These are phyloP conservation scores for Gnomoniopsis sp. DNA, from an alignment of 2,329 filamentous ascomycete species.

Conservation along the genomic window DNA sequence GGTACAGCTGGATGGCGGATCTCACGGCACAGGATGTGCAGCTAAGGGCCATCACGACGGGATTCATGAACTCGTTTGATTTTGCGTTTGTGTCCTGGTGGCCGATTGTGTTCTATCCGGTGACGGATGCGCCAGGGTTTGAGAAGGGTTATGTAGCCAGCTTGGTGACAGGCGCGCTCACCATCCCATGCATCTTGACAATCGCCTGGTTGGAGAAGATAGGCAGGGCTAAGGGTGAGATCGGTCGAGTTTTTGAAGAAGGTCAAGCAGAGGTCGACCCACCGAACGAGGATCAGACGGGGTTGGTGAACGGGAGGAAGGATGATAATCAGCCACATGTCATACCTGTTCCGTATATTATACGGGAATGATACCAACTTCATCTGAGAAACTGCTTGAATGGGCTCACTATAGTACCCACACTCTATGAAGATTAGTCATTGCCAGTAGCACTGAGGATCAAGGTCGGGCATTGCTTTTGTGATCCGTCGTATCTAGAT, in stretches of 20 bases:
- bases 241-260: constrained; percentile 23
- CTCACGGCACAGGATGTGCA: constrained; percentile 36
- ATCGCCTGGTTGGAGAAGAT: constrained; percentile 35
- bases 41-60: constrained; percentile 40
- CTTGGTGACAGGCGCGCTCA: constrained; percentile 33
- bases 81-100: constrained; percentile 40
- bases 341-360: neutral
- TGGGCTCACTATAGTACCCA: too few species aligned
- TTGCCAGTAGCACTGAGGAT: too few species aligned
- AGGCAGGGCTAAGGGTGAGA: constrained; percentile 24
- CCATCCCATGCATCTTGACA: constrained; percentile 32
- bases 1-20: constrained; percentile 46
- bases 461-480: too few species aligned
- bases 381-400: too few species aligned
- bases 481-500: too few species aligned
- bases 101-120: constrained; percentile 37
- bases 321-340: neutral
- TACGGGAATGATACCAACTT: too few species aligned
- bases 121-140: constrained; percentile 36
- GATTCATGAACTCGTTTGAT: constrained; percentile 41
- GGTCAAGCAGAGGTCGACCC: neutral
- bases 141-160: constrained; percentile 37
- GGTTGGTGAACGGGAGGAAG: constrained; percentile 1
- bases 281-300: neutral
- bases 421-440: too few species aligned